Evolutionary conservation across 2,329 filamentous ascomycete genomes (phyloP).

Genomic region (Epichloe sibirici): DNA sequence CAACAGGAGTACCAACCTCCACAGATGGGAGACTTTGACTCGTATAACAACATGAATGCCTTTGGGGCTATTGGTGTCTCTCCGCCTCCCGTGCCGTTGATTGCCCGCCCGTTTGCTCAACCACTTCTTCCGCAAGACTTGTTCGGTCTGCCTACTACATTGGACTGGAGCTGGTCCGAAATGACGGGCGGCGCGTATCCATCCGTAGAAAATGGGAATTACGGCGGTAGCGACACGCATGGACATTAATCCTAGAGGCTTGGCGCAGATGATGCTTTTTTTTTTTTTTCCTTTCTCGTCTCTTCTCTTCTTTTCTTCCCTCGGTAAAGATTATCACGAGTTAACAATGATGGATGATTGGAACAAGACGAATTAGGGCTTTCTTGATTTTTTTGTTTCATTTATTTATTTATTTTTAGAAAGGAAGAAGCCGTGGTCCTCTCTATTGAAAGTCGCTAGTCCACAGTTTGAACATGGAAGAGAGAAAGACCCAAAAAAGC

Average conservation of each 20-base stretch:
- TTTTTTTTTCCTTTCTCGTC: neutral
- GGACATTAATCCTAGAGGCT: neutral
- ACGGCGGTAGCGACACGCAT: conserved; percentile 16
- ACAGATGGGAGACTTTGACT: conserved; percentile 28
- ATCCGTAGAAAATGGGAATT: conserved; percentile 50
- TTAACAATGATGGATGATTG: neutral
- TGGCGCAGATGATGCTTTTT: neutral
- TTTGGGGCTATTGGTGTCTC: conserved; percentile 23
- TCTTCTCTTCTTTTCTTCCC: too few relatives aligned
- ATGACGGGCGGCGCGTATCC: conserved; percentile 55
- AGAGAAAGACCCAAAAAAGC: neutral
- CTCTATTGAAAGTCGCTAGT: neutral
- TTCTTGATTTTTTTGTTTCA: neutral
- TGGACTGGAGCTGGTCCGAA: conserved; percentile 76
- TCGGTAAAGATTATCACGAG: neutral
- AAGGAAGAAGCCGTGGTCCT: neutral
- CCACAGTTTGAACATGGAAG: neutral
- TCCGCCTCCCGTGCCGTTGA: conserved; percentile 5
- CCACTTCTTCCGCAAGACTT: conserved; percentile 86
- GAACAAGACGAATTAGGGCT: neutral
- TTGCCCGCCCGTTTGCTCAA: conserved; percentile 51
- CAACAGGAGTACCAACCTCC: conserved; percentile 30
- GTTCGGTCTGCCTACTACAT: conserved; percentile 90
- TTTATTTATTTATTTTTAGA: neutral
- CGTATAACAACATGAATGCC: conserved; percentile 33